Evolutionary conservation across 2,329 filamentous ascomycete genomes (phyloP).

Genomic region (Aspergillus novofumigatus): DNA sequence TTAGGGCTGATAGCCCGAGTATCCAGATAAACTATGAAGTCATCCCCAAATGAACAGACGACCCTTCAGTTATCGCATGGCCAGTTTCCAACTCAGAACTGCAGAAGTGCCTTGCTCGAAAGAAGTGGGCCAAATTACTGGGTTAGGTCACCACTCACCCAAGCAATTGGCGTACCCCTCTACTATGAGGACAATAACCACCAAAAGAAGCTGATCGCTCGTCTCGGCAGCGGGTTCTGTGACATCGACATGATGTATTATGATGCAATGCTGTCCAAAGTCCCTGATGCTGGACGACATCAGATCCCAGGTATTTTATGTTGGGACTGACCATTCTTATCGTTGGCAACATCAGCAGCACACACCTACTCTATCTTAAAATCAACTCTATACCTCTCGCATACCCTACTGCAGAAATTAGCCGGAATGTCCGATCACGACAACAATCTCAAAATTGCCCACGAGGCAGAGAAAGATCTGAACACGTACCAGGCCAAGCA

Average conservation of each 20-base stretch:
- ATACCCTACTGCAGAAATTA: neutral
- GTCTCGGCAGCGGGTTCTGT: slow-evolving; percentile 6
- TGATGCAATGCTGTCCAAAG: slow-evolving; percentile 24
- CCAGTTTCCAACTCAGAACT: neutral
- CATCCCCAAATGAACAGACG: neutral
- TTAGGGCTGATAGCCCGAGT: slow-evolving; percentile 20
- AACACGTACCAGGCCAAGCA: slow-evolving; percentile 40
- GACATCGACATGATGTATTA: slow-evolving; percentile 34
- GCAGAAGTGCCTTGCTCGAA: neutral
- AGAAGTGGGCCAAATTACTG: neutral
- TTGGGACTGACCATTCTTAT: neutral
- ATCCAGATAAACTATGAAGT: slow-evolving; percentile 1
- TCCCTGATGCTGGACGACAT: neutral
- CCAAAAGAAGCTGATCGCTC: neutral
- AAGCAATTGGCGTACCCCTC: neutral
- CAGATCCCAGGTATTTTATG: neutral
- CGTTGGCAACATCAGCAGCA: neutral
- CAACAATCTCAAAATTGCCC: slow-evolving; percentile 25
- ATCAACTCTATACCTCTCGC: neutral
- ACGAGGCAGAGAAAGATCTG: slow-evolving; percentile 37
- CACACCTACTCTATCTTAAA: neutral
- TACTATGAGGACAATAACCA: neutral
- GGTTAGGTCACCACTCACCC: neutral
- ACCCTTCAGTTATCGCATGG: neutral
- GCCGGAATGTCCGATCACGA: slow-evolving; percentile 22